Evolutionary conservation across 2,329 filamentous ascomycete genomes (phyloP).

Genomic region (Triangularia verruculosa): DNA sequence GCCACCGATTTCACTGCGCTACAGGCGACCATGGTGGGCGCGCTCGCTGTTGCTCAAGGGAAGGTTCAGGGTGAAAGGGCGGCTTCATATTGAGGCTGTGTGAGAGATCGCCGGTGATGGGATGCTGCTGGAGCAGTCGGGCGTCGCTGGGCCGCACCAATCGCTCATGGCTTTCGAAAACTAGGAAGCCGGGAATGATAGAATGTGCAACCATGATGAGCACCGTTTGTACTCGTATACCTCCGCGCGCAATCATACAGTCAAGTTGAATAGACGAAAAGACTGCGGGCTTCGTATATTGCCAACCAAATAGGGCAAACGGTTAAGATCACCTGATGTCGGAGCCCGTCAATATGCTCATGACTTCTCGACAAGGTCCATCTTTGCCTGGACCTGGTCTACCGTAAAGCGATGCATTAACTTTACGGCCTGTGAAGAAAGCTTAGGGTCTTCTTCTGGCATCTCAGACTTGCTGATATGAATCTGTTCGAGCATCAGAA

Average conservation of each 20-base stretch:
- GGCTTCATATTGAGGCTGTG: conserved; percentile 40
- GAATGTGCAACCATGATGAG: neutral
- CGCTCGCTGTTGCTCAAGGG: conserved; percentile 47
- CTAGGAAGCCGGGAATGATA: neutral
- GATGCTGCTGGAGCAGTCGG: neutral
- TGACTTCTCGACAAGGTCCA: conserved; percentile 56
- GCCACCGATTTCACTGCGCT: conserved; percentile 55
- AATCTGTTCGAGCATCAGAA: conserved; percentile 40
- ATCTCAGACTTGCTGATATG: conserved; percentile 58
- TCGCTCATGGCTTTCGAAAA: neutral
- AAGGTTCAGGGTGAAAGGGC: conserved; percentile 36
- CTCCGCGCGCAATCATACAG: neutral
- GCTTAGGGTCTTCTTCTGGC: conserved; percentile 50
- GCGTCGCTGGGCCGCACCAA: neutral
- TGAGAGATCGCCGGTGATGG: neutral
- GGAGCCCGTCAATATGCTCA: neutral
- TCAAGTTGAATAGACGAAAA: neutral
- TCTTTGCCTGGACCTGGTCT: conserved; percentile 63
- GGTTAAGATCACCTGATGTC: neutral
- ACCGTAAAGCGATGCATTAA: conserved; percentile 75
- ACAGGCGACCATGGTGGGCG: conserved; percentile 43
- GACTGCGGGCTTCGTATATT: neutral
- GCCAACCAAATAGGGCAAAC: neutral
- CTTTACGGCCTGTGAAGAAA: conserved; percentile 60
- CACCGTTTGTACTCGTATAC: neutral